Percentiles rank a stretch among this genome's conserved stretches.
phyloP scores from a whole-genome alignment of 345 rosid genomes.

The Lumnitzera racemosa region DNA sequence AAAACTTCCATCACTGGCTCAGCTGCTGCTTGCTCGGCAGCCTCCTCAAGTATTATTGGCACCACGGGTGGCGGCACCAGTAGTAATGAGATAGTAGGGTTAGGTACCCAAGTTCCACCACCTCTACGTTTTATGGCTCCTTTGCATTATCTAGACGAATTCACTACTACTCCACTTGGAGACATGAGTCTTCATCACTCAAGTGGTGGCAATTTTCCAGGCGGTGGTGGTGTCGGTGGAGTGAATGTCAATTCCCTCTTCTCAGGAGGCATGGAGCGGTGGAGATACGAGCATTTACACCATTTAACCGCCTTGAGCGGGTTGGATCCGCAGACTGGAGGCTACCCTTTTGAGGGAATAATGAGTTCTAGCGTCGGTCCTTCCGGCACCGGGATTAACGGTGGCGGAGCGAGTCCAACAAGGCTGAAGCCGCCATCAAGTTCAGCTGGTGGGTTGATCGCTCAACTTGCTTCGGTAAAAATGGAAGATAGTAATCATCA shows the following conservation, averaged over 20 bases:
- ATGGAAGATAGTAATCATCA: conserved; percentile 42
- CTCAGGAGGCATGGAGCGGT: conserved; percentile 40
- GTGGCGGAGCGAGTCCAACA: conserved; percentile 10
- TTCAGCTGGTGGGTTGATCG: conserved; percentile 5
- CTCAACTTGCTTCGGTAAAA: conserved; percentile 49
- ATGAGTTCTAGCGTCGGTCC: conserved; percentile 14
- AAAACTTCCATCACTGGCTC: conserved; percentile 24
- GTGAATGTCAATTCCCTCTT: conserved; percentile 25
- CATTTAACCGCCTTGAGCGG: conserved; percentile 44
- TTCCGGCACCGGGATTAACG: conserved; percentile 16
- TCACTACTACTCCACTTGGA: conserved; percentile 16
- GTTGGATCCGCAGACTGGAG: conserved; percentile 35
- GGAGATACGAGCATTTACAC: conserved; percentile 42
- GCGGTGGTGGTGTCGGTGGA: conserved; percentile 5
- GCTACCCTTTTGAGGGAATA: conserved; percentile 38
- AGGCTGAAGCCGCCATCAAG: conserved; percentile 29
- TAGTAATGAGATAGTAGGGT: conserved; percentile 29
- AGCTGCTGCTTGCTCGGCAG: conserved; percentile 26
- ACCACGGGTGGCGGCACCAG: not conserved
- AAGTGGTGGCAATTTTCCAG: too few species aligned
- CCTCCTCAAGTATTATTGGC: too few species aligned
- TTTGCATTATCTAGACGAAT: conserved; percentile 34
- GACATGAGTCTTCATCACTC: conserved; percentile 38
- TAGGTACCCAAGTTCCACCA: conserved; percentile 33
- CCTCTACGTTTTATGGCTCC: conserved; percentile 42